Evolutionary conservation across 768 basidiomycete genomes (phyloP), one percentile per base, ranked within the genome.

Genomic region (Suillus brevipes): DNA sequence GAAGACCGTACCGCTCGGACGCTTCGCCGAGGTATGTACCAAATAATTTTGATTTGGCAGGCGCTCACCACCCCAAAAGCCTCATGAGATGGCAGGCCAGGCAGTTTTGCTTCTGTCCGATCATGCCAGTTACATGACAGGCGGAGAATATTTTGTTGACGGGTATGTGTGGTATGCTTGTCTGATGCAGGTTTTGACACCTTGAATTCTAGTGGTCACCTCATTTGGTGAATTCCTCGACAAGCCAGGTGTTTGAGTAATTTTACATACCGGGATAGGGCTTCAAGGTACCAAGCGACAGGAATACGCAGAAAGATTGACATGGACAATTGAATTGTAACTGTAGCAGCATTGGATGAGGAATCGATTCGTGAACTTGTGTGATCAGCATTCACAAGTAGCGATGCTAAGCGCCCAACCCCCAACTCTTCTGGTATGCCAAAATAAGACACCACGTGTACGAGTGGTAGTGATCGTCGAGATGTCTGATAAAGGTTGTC

Each of bases 71-170:
- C 12, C 18, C 18, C 25, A 59, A 12, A 49, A 87, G 85, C 85
- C 87, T 2, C 69, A 82, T 13, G 88, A 89, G 68, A 86, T 89
- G 70, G 77, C 82, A 0, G 84, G 81, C 5, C 87, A 86, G 68
- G 81, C 83, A 0, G 64, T 89, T 42, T 74, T 87, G 3, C 77
- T 89, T 3, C 81, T 89, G 13, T 85, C 84, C 4, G 75, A 81
- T 0, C 74, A 83, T 52, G 82, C 83, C 0, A 80, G 80, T 53
- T 88, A 87, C 68, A 85, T 85, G 85, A 87, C 85, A 2, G 86
- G 85, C 6, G 80, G 80, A 0, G 86, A 87, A 66, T 84, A 85
- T 64, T 80, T 85, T 61, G 73, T 87, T 6, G 85, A 87, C 61
- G 85, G 85, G 85, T 86, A 62, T 14, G 84, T 74, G n/a, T 49